Conservation (phyloP, 1,139 yeast genomes). For the Maudiozyma humilis region DNA sequence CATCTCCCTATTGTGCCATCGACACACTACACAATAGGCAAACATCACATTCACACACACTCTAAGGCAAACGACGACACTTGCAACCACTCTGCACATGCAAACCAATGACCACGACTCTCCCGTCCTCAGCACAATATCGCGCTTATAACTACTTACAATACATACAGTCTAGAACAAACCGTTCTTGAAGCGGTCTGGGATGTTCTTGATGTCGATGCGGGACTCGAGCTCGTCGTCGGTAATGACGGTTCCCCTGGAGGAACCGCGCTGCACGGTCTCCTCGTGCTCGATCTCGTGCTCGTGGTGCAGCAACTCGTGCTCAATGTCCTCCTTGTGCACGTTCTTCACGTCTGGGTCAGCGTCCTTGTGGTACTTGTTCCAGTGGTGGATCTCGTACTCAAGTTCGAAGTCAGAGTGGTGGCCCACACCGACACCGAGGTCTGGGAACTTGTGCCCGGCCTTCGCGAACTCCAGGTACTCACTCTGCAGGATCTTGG, state of each 20-base stretch:
- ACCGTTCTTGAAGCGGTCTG: constrained; percentile 32
- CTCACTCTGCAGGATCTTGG: constrained; percentile 56
- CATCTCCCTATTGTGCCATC: too few relatives aligned
- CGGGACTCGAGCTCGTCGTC: constrained; percentile 35
- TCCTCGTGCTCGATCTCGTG: constrained; percentile 77
- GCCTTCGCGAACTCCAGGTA: constrained; percentile 54
- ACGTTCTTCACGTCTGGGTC: constrained; percentile 77
- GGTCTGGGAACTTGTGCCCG: constrained; percentile 80
- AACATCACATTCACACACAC: too few relatives aligned
- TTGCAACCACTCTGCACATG: too few relatives aligned
- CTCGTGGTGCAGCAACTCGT: constrained; percentile 79
- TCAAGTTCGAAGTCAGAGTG: constrained; percentile 92
- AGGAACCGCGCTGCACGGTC: constrained; percentile 38
- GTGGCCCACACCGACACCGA: constrained; percentile 94
- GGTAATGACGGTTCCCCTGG: constrained; percentile 35
- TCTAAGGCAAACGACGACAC: too few relatives aligned
- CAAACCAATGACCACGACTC: too few relatives aligned
- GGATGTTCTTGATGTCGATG: constrained; percentile 32
- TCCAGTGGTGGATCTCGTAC: constrained; percentile 94
- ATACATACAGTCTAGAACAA: constrained; percentile 11
- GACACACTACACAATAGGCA: too few relatives aligned
- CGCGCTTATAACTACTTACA: too few relatives aligned
- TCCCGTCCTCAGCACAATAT: too few relatives aligned
- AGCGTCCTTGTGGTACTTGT: constrained; percentile 64
- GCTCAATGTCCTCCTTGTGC: constrained; percentile 85